phyloP scores from a whole-genome alignment of 352 stramenopile species.

The Phytophthora pseudosyringae region DNA sequence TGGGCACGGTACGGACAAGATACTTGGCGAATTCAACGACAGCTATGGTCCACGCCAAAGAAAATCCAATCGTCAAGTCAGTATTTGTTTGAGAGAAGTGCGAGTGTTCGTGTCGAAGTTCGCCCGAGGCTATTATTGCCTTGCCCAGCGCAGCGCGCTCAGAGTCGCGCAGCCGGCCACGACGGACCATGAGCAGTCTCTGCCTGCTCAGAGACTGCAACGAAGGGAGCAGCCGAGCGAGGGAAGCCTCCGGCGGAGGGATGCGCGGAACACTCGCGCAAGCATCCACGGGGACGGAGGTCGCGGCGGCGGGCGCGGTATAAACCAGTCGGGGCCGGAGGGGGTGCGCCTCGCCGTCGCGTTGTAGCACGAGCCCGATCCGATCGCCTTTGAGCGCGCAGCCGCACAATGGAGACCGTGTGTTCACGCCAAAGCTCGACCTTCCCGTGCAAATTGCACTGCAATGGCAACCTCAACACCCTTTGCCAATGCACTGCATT shows the following conservation, averaged over 20 bases:
- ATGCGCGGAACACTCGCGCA: conserved; percentile 43
- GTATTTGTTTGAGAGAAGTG: conserved; percentile 16
- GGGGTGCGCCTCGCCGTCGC: conserved; percentile 27
- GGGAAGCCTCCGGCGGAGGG: conserved; percentile 19
- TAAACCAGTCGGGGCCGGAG: not conserved
- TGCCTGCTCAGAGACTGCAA: conserved; percentile 9
- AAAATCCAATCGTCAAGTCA: conserved; percentile 26
- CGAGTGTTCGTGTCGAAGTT: conserved; percentile 3
- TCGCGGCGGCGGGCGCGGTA: conserved; percentile 1
- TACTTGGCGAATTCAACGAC: conserved; percentile 16
- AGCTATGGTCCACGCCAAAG: conserved; percentile 14
- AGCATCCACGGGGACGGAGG: conserved; percentile 35
- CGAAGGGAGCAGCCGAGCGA: conserved; percentile 9
- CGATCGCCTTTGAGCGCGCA: conserved; percentile 31
- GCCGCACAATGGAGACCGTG: conserved; percentile 9
- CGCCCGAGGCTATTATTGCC: not conserved
- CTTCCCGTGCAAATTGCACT: not conserved
- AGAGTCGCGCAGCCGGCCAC: conserved; percentile 4
- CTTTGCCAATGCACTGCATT: conserved; percentile 3
- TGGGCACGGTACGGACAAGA: conserved; percentile 15
- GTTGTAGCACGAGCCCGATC: conserved; percentile 26
- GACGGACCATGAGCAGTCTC: conserved; percentile 34
- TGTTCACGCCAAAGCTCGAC: conserved; percentile 23
- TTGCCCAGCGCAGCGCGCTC: not conserved
- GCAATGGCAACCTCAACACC: conserved; percentile 7